These are phyloP conservation scores for Haplographium delicatum DNA, from an alignment of 495 filamentous ascomycete species.

Conservation along the genomic window DNA sequence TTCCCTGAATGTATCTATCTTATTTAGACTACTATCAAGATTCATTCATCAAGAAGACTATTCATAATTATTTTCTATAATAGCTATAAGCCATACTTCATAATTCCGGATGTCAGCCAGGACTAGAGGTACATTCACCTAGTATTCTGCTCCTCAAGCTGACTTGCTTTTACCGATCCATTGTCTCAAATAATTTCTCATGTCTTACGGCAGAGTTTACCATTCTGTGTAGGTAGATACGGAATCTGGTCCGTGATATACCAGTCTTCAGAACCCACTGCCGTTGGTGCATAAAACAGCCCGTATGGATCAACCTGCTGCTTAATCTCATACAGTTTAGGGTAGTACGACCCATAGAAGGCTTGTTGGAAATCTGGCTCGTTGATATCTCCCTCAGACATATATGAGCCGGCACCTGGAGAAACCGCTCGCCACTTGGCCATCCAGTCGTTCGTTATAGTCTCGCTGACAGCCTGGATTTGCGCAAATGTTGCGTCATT, in stretches of 20 bases:
- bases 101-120: too few relatives aligned
- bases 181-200: too few relatives aligned
- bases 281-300: constrained; percentile 53
- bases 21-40: too few relatives aligned
- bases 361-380: constrained; percentile 46
- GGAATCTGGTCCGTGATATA: constrained; percentile 12
- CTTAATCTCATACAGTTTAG: constrained; percentile 40
- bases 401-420: constrained; percentile 38
- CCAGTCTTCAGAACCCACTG: constrained; percentile 62
- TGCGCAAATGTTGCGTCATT: constrained; percentile 28
- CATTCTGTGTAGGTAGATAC: constrained; percentile 14
- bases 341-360: constrained; percentile 49
- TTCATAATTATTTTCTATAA: too few relatives aligned
- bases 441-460: constrained; percentile 35
- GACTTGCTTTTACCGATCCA: too few relatives aligned
- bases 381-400: constrained; percentile 40
- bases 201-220: constrained; percentile 7
- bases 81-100: too few relatives aligned
- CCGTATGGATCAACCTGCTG: constrained; percentile 51
- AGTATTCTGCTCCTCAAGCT: too few relatives aligned
- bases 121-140: too few relatives aligned
- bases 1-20: too few relatives aligned
- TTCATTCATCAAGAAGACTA: too few relatives aligned
- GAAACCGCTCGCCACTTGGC: constrained; percentile 31
- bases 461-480: constrained; percentile 26